Conservation (phyloP, 140 eudicot genomes). For the Erigeron philadelphicus region DNA sequence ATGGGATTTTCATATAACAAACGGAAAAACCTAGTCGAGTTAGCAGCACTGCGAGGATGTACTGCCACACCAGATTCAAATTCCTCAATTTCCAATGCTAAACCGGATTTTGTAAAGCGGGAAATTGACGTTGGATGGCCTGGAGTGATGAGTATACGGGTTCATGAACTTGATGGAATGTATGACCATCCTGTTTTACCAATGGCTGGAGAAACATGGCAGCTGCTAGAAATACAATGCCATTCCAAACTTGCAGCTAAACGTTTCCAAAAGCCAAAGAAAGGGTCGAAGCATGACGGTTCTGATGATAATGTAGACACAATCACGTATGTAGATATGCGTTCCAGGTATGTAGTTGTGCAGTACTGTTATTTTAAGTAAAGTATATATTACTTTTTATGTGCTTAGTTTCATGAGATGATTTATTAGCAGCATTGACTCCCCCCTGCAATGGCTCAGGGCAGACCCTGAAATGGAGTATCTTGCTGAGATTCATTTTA, state of each 20-base stretch:
- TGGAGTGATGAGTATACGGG: constrained; percentile 97
- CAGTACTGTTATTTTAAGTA: constrained; percentile 10
- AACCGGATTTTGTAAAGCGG: constrained; percentile 57
- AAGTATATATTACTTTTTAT: background rate
- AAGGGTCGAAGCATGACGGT: constrained; percentile 75
- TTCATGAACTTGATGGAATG: constrained; percentile 98
- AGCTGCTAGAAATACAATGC: constrained; percentile 86
- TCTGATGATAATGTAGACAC: constrained; percentile 90
- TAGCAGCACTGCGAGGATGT: constrained; percentile 84
- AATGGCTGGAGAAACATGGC: constrained; percentile 98
- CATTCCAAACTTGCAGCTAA: constrained; percentile 92
- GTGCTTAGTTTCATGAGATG: constrained; percentile 7
- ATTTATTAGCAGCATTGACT: constrained; percentile 61
- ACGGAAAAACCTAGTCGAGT: constrained; percentile 76
- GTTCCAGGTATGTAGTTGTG: constrained; percentile 55
- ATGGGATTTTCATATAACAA: constrained; percentile 94
- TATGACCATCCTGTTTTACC: constrained; percentile 97
- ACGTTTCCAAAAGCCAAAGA: constrained; percentile 82
- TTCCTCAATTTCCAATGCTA: constrained; percentile 34
- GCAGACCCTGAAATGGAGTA: constrained; percentile 99
- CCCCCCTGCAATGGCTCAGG: constrained; percentile 90
- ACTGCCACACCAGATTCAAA: constrained; percentile 59
- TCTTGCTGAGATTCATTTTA: constrained; percentile 88
- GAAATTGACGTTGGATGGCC: constrained; percentile 92
- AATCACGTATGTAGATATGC: constrained; percentile 48